phyloP scores from a whole-genome alignment of 768 basidiomycete genomes.

The Phanerodontia chrysosporium region DNA sequence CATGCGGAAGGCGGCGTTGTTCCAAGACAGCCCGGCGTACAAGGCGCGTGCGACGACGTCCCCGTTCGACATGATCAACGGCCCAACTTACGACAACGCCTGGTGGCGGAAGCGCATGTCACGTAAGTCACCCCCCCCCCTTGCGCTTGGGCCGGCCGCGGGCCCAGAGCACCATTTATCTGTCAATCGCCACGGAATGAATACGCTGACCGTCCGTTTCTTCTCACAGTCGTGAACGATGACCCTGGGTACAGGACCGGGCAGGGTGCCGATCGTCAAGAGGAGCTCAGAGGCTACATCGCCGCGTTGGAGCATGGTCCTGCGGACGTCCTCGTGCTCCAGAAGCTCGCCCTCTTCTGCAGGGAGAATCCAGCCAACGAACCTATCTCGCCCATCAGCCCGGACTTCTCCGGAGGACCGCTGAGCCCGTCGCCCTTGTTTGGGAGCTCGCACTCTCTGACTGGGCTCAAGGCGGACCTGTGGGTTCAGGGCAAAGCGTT shows the following conservation, averaged over 20 bases:
- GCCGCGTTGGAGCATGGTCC: slow-evolving; percentile 47
- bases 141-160: not conserved
- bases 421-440: slow-evolving; percentile 55
- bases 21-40: slow-evolving; percentile 75
- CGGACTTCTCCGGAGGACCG: slow-evolving; percentile 44
- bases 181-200: slow-evolving; percentile 11
- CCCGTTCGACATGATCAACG: slow-evolving; percentile 66
- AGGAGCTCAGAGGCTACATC: slow-evolving; percentile 42
- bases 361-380: slow-evolving; percentile 52
- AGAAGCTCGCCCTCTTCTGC: slow-evolving; percentile 64
- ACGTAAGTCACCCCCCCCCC: slow-evolving; percentile 47
- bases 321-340: slow-evolving; percentile 51
- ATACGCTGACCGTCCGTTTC: slow-evolving; percentile 11
- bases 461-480: slow-evolving; percentile 48
- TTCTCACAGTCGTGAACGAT: slow-evolving; percentile 43
- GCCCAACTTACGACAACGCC: slow-evolving; percentile 61
- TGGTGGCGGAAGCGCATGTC: slow-evolving; percentile 84
- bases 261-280: slow-evolving; percentile 35
- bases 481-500: slow-evolving; percentile 75
- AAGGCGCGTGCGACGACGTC: slow-evolving; percentile 44
- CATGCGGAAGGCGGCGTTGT: slow-evolving; percentile 72
- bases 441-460: slow-evolving; percentile 34
- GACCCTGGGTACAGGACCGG: slow-evolving; percentile 40
- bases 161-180: not conserved
- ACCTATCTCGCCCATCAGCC: slow-evolving; percentile 50